Percentiles rank a stretch among this genome's conserved stretches.
phyloP scores from a whole-genome alignment of 768 basidiomycete genomes.

The Rhodotorula paludigena region DNA sequence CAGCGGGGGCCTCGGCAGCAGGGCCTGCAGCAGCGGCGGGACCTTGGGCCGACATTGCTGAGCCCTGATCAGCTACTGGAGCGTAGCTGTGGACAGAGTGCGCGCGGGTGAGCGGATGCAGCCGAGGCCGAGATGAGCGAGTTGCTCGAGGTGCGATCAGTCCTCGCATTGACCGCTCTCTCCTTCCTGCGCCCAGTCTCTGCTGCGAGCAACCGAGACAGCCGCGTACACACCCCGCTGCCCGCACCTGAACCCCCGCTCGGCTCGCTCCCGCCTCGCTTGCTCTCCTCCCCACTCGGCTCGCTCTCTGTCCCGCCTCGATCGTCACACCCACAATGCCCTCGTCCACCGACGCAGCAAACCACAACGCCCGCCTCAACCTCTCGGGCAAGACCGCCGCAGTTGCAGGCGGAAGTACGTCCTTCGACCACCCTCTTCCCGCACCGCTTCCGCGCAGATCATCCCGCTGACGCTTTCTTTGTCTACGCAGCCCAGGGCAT shows the following conservation, averaged over 20 bases:
- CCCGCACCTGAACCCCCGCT: neutral
- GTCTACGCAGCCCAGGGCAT: conserved; percentile 34
- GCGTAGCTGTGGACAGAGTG: too few species aligned
- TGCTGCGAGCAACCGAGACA: neutral
- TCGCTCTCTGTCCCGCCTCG: neutral
- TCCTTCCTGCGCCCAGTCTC: neutral
- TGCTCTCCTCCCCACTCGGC: neutral
- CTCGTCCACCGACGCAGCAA: conserved; percentile 22
- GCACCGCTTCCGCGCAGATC: too few species aligned
- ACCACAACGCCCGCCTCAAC: conserved; percentile 32
- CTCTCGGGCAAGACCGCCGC: conserved; percentile 32
- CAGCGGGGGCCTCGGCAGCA: neutral
- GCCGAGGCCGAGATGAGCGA: too few species aligned
- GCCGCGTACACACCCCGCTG: neutral
- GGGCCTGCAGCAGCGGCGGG: too few species aligned
- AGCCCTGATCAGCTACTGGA: too few species aligned
- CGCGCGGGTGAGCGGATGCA: too few species aligned
- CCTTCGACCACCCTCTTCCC: neutral
- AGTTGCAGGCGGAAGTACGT: conserved; percentile 27
- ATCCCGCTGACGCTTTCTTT: neutral
- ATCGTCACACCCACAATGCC: conserved; percentile 7
- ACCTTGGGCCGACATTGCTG: neutral
- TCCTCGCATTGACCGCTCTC: too few species aligned
- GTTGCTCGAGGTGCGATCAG: too few species aligned
- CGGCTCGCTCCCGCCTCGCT: neutral